phyloP scores from a whole-genome alignment of 225 moss, liverwort and hornwort species.

The Pseudisothecium myosuroides region DNA sequence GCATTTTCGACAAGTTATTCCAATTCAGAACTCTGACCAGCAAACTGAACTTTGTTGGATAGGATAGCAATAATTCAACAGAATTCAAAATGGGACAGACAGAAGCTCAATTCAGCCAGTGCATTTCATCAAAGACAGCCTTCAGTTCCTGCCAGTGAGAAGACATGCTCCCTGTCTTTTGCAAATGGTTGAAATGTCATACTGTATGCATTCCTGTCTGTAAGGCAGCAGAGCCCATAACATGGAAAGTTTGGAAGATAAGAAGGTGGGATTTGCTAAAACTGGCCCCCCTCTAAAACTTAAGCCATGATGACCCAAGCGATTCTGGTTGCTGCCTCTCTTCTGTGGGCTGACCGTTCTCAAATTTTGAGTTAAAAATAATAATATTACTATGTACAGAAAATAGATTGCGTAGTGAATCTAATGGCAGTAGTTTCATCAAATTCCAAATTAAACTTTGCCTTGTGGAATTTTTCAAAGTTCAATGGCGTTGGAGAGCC shows the following conservation, averaged over 20 bases:
- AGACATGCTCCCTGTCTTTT: background rate
- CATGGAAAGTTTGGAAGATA: too few relatives aligned
- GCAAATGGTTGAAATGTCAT: background rate
- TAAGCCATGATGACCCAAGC: too few relatives aligned
- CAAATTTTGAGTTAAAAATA: too few relatives aligned
- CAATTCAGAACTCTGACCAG: background rate
- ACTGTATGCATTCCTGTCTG: background rate
- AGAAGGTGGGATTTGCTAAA: background rate
- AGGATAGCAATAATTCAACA: background rate
- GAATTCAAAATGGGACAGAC: background rate
- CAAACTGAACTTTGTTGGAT: background rate
- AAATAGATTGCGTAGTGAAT: too few relatives aligned
- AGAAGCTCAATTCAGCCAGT: background rate
- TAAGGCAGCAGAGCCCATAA: background rate
- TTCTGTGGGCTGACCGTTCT: too few relatives aligned
- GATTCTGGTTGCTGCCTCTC: too few relatives aligned
- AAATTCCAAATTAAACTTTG: too few relatives aligned
- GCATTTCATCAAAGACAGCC: background rate
- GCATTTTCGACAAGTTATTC: background rate
- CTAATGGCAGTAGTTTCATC: too few relatives aligned
- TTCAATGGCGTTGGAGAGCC: too few relatives aligned
- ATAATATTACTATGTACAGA: too few relatives aligned
- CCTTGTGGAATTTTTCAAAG: too few relatives aligned
- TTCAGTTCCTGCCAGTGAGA: background rate
- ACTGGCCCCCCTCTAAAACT: too few relatives aligned